These are phyloP conservation scores for Penicillium lagena DNA, from an alignment of 495 filamentous ascomycete species.

Conservation along the genomic window DNA sequence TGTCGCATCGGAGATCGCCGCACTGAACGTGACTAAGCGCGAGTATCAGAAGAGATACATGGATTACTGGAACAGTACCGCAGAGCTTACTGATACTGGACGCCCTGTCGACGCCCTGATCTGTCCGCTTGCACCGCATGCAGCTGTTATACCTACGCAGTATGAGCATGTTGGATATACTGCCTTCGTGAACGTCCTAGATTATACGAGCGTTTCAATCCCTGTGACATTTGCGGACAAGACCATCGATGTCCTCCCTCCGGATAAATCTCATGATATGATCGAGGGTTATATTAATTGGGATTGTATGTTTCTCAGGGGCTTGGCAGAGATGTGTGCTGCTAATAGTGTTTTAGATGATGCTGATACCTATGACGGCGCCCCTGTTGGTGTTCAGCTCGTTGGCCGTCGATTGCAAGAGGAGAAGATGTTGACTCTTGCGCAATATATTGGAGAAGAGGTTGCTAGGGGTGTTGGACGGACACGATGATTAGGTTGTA, in stretches of 20 bases:
- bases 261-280: slow-evolving; percentile 31
- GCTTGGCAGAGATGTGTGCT: background rate
- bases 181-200: slow-evolving; percentile 46
- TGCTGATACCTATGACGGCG: slow-evolving; percentile 45
- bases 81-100: slow-evolving; percentile 45
- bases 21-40: slow-evolving; percentile 49
- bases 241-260: slow-evolving; percentile 37
- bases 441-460: slow-evolving; percentile 27
- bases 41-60: slow-evolving; percentile 57
- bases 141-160: slow-evolving; percentile 41
- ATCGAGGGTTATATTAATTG: slow-evolving; percentile 36
- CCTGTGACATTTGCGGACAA: slow-evolving; percentile 54
- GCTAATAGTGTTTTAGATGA: slow-evolving; percentile 37
- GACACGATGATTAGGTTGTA: background rate
- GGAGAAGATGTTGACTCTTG: slow-evolving; percentile 44
- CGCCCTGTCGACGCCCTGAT: slow-evolving; percentile 52
- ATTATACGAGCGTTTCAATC: slow-evolving; percentile 50
- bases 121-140: slow-evolving; percentile 35
- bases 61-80: slow-evolving; percentile 65
- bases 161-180: slow-evolving; percentile 50
- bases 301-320: slow-evolving; percentile 43
- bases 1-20: slow-evolving; percentile 43
- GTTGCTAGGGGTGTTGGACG: slow-evolving; percentile 5
- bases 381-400: slow-evolving; percentile 48
- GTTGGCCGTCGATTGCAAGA: slow-evolving; percentile 46